These are phyloP conservation scores for Zea luxurians DNA, from an alignment of 176 grass and related monocot genomes.

Conservation along the genomic window DNA sequence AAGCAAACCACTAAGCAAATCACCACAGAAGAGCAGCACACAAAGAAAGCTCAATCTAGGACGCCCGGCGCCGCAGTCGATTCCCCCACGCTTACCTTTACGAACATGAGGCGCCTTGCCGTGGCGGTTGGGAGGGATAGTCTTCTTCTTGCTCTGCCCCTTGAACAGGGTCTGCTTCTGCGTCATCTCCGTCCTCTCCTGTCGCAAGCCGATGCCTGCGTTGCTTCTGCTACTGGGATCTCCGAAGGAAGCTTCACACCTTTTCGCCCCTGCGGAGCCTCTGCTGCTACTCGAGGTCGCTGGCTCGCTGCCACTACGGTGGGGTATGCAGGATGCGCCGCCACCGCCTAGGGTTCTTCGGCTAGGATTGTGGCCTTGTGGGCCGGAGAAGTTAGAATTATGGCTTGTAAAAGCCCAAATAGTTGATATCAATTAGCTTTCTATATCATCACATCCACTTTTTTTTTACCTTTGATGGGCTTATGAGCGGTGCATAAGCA, in stretches of 20 bases:
- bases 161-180: conserved; percentile 89
- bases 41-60: background rate
- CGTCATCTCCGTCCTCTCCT: conserved; percentile 61
- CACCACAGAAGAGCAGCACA: background rate
- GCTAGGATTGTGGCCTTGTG: conserved; percentile 5
- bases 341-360: conserved; percentile 38
- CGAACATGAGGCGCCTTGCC: conserved; percentile 66
- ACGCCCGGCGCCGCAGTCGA: background rate
- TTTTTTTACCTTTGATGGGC: too few species aligned
- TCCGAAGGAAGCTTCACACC: background rate
- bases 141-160: conserved; percentile 75
- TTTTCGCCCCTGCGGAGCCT: background rate
- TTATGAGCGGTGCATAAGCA: too few species aligned
- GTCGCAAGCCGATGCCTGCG: background rate
- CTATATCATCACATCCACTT: too few species aligned
- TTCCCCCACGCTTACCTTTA: conserved; percentile 57
- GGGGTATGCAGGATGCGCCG: conserved; percentile 13
- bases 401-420: conserved; percentile 10
- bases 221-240: background rate
- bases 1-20: background rate
- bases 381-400: background rate
- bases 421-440: too few species aligned
- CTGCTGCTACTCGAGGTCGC: background rate
- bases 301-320: conserved; percentile 20
- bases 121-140: conserved; percentile 78